phyloP scores from a whole-genome alignment of 768 basidiomycete genomes.

The Pisolithus marmoratus region DNA sequence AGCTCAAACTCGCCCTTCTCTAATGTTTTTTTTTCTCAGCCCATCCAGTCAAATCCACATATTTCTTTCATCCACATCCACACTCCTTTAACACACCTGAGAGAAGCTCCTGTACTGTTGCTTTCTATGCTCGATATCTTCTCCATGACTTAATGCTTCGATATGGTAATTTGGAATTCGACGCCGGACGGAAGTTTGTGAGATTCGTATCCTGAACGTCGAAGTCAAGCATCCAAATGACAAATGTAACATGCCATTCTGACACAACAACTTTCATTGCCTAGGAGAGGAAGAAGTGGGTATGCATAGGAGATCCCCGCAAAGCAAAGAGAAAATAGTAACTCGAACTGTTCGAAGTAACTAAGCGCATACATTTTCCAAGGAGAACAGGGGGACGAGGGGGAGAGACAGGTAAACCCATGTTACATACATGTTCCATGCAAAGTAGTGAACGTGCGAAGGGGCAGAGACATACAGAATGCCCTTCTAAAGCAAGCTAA shows the following conservation, averaged over 20 bases:
- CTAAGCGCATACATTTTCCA: conserved; percentile 1
- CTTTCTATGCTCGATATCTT: conserved; percentile 28
- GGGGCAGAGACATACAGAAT: not conserved
- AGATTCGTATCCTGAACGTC: no score
- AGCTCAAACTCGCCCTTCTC: conserved; percentile 11
- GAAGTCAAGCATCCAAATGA: no score
- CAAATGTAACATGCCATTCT: no score
- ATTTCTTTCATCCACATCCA: conserved; percentile 17
- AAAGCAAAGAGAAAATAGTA: not conserved
- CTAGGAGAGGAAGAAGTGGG: no score
- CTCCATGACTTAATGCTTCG: conserved; percentile 32
- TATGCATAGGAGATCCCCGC: no score
- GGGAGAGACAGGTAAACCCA: not conserved
- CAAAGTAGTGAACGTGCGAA: not conserved
- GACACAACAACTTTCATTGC: no score
- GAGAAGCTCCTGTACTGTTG: conserved; percentile 28
- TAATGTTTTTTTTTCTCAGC: conserved; percentile 5
- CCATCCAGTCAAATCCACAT: conserved; percentile 16
- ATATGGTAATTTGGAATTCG: conserved; percentile 23
- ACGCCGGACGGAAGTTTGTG: conserved; percentile 9
- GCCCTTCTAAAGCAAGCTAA: not conserved
- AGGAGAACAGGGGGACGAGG: no score
- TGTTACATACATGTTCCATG: conserved; percentile 3
- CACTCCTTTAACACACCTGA: conserved; percentile 25
- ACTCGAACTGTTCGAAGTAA: not conserved